Percentiles rank a stretch among this genome's conserved stretches.
Conservation (phyloP, 2,329 filamentous ascomycete genomes). For the Colletotrichum gloeosporioides region DNA sequence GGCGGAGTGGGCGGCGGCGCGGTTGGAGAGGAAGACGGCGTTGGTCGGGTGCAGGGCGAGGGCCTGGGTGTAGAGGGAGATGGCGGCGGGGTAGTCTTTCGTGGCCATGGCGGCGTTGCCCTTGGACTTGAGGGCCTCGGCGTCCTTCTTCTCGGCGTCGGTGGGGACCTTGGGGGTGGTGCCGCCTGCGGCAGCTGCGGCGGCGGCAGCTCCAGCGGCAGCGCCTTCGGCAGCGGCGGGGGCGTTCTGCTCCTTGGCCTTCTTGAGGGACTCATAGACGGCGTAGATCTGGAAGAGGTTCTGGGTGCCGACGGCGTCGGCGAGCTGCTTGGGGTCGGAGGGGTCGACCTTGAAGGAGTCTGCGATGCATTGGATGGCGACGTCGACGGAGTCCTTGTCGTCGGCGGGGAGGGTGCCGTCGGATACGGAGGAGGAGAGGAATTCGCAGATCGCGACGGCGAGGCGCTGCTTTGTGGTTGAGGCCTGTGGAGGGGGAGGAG, state of each 20-base stretch:
- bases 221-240: neutral
- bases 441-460: constrained; percentile 96
- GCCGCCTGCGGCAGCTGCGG: constrained; percentile 25
- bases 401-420: constrained; percentile 90
- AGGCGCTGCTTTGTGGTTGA: constrained; percentile 77
- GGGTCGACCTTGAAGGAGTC: constrained; percentile 96
- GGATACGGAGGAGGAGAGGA: constrained; percentile 80
- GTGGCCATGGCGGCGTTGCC: constrained; percentile 95
- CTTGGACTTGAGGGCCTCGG: constrained; percentile 85
- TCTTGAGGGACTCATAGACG: constrained; percentile 94
- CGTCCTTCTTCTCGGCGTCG: constrained; percentile 75
- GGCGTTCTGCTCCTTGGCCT: constrained; percentile 34
- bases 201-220: constrained; percentile 44
- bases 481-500: constrained; percentile 34
- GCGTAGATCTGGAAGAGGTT: constrained; percentile 90
- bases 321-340: constrained; percentile 73
- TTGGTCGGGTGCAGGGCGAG: constrained; percentile 82
- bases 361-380: constrained; percentile 91
- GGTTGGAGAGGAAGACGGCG: constrained; percentile 97
- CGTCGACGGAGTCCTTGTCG: constrained; percentile 91
- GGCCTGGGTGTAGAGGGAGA: constrained; percentile 88
- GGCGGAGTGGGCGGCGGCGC: constrained; percentile 90
- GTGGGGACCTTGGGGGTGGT: constrained; percentile 38
- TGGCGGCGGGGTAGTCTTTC: constrained; percentile 85
- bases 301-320: constrained; percentile 82